Conservation (phyloP, 805 yeast genomes). For the Kazachstania kunashirensis region DNA sequence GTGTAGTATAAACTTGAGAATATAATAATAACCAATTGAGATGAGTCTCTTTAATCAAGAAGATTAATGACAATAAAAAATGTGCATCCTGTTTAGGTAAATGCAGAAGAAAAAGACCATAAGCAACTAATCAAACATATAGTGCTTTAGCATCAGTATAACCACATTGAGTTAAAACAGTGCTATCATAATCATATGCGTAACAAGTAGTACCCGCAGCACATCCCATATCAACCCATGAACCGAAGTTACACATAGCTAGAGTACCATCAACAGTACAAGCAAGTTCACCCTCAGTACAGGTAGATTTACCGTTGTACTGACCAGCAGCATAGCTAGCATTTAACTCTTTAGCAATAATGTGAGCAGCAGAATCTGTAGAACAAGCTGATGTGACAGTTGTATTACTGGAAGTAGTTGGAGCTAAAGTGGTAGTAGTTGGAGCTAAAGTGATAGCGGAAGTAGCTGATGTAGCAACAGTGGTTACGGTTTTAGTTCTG, state of each 20-base stretch:
- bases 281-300: slow-evolving; percentile 42
- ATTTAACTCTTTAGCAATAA: slow-evolving; percentile 38
- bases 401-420: slow-evolving; percentile 6
- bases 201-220: slow-evolving; percentile 56
- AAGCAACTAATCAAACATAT: no score
- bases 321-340: slow-evolving; percentile 35
- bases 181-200: slow-evolving; percentile 37
- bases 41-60: no score
- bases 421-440: slow-evolving; percentile 8
- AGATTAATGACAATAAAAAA: no score
- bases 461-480: neutral
- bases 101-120: no score
- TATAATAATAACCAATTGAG: no score
- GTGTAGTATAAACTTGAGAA: no score
- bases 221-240: slow-evolving; percentile 50
- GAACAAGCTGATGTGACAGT: slow-evolving; percentile 5
- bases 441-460: neutral
- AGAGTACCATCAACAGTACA: slow-evolving; percentile 43
- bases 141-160: slow-evolving; percentile 28
- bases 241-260: slow-evolving; percentile 45
- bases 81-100: no score
- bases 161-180: slow-evolving; percentile 44
- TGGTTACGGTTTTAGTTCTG: neutral
- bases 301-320: slow-evolving; percentile 35
- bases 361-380: slow-evolving; percentile 31